Percentiles rank a stretch among this genome's conserved stretches.
Evolutionary conservation across 768 basidiomycete genomes (phyloP).

Genomic region (Thelephora aurantiotincta): DNA sequence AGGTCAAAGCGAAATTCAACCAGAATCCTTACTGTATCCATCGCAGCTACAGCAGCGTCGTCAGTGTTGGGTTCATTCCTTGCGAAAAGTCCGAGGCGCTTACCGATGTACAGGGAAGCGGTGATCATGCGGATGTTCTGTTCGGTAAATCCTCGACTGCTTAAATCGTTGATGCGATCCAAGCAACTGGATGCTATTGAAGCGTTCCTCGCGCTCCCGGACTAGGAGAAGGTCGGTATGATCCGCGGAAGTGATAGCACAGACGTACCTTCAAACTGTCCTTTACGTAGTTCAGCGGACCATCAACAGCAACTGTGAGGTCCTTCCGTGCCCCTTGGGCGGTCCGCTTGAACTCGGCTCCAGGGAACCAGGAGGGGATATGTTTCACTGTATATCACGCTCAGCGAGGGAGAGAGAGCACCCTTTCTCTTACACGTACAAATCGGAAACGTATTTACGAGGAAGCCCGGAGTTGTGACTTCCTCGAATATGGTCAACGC

Average conservation of each 20-base stretch:
- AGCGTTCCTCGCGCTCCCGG: no score
- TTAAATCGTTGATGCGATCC: not conserved
- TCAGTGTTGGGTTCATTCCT: no score
- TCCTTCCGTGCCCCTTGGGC: slow-evolving; percentile 6
- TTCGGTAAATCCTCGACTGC: not conserved
- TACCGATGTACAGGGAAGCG: not conserved
- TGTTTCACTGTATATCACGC: slow-evolving; percentile 9
- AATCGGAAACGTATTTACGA: not conserved
- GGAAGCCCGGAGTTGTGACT: not conserved
- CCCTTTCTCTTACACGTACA: not conserved
- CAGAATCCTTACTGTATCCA: no score
- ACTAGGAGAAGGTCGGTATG: no score
- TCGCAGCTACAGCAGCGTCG: no score
- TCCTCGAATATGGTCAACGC: slow-evolving; percentile 1
- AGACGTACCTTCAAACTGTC: not conserved
- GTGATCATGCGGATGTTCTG: not conserved
- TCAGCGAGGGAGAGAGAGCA: not conserved
- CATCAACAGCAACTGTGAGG: slow-evolving; percentile 3
- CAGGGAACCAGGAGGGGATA: slow-evolving; percentile 12
- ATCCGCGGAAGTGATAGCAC: no score
- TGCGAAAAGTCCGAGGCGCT: no score
- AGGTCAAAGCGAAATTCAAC: no score
- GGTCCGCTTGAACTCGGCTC: slow-evolving; percentile 8
- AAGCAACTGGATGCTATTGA: no score
- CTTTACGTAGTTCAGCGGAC: slow-evolving; percentile 9